Evolutionary conservation across 257 asterid species (phyloP), one percentile per base, ranked within the genome.

Genomic region (Solanum sparsipilum): DNA sequence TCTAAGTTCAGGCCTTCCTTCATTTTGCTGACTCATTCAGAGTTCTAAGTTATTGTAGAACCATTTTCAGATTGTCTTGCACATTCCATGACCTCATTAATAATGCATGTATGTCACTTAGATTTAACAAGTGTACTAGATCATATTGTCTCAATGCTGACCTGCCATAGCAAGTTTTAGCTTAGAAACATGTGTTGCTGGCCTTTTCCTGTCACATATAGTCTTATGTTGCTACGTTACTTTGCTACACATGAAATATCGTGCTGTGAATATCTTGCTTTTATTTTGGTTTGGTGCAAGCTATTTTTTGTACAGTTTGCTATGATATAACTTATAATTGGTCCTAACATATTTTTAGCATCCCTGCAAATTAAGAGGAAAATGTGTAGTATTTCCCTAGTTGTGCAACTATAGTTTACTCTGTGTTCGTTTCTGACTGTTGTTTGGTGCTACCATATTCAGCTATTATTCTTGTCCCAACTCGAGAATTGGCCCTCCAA

Each of bases 401-500:
- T 39, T 79, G 38, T 44, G 25, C 38, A 79, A 79, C 48, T 79
- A 73, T 73, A 27, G 36, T n/a, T 78, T 44, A 25, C n/a, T 13
- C 15, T 13, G 65, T 79, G 65, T 79, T 79, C 5, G 7, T 79
- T 31, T 86, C 44, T 31, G 39, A 36, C 27, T 86, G 70, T 75
- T 23, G 32, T 23, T 86, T 27, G 31, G 35, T 90, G 79, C 48
- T 84, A 84, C 52, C 36, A 25, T 27, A 75, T 90, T 90, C 98
- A 95, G 98, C 90, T 90, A 93, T 93, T 90, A 94, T 95, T 87
- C 95, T 95, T 87, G 98, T 94, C 82, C 98, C 98, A 31, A 95
- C 98, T 4, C 89, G 98, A 86, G 98, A 95, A 91, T 89, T 95
- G 90, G 98, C 98, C 90, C 98, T 95, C 90, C 98, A 95, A 89